A percentile compares a stretch with the other conserved stretches of the same genome.
Conservation (phyloP, 768 basidiomycete genomes). For the Tricholoma saponaceum region DNA sequence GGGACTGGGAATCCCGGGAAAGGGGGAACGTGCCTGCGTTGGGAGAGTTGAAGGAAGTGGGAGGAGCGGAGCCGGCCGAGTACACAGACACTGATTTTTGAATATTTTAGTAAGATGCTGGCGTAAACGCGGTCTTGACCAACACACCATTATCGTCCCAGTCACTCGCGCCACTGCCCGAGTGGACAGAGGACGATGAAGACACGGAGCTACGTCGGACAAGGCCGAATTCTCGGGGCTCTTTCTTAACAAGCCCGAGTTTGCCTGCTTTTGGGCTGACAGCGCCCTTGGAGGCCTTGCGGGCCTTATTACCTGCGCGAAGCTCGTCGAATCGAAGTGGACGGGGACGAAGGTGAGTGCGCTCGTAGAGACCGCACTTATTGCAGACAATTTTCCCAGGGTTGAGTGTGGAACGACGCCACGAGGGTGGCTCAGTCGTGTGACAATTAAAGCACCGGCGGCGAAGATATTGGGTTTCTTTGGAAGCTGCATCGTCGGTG, state of each 20-base stretch:
- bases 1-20: constrained; percentile 51
- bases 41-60: constrained; percentile 69
- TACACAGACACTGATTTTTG: constrained; percentile 41
- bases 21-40: constrained; percentile 56
- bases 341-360: constrained; percentile 78
- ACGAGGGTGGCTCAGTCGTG: constrained; percentile 85
- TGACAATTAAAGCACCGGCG: constrained; percentile 89
- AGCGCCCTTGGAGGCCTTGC: constrained; percentile 46
- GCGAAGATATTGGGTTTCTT: constrained; percentile 88
- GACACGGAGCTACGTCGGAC: constrained; percentile 62
- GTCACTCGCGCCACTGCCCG: constrained; percentile 61
- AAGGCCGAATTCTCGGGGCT: constrained; percentile 49
- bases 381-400: constrained; percentile 93
- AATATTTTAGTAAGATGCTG: constrained; percentile 16
- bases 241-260: constrained; percentile 53
- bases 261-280: constrained; percentile 33
- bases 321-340: constrained; percentile 87
- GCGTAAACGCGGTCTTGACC: constrained; percentile 11
- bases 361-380: constrained; percentile 90
- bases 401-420: constrained; percentile 85
- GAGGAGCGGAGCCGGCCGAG: constrained; percentile 56
- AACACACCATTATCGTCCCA: constrained; percentile 79
- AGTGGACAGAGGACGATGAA: constrained; percentile 51
- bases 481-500: constrained; percentile 86
- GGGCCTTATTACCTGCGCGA: constrained; percentile 79